phyloP scores from a whole-genome alignment of 2,329 filamentous ascomycete genomes.

The Mycogone perniciosa region DNA sequence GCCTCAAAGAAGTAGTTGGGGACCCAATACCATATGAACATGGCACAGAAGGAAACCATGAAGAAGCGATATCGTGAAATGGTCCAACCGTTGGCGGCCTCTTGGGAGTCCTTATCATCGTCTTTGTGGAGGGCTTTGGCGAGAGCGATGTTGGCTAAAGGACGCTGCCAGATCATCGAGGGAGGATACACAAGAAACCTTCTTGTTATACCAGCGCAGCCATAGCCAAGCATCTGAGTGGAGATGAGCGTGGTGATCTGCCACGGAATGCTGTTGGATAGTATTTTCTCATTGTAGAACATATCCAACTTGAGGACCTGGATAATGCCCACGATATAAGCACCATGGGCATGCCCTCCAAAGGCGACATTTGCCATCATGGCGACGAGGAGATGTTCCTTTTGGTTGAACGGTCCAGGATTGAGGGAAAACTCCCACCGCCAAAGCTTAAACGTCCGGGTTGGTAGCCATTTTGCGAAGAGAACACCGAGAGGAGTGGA shows the following conservation, averaged over 20 bases:
- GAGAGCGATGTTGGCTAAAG: conserved; percentile 40
- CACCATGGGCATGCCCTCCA: conserved; percentile 35
- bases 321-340: conserved; percentile 40
- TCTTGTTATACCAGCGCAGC: conserved; percentile 41
- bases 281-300: conserved; percentile 37
- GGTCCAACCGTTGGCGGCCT: conserved; percentile 19
- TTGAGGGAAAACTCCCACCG: conserved; percentile 31
- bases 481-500: conserved; percentile 32
- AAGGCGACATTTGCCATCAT: conserved; percentile 50
- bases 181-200: conserved; percentile 44
- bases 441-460: conserved; percentile 3
- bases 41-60: conserved; percentile 32
- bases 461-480: conserved; percentile 22
- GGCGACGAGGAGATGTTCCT: conserved; percentile 49
- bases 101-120: conserved; percentile 16
- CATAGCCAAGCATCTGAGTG: conserved; percentile 47
- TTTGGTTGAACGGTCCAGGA: conserved; percentile 45
- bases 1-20: conserved; percentile 44
- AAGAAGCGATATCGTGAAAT: conserved; percentile 36
- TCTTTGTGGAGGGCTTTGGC: conserved; percentile 22
- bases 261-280: conserved; percentile 33
- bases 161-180: conserved; percentile 45
- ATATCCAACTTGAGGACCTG: conserved; percentile 38
- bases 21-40: conserved; percentile 48
- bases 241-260: conserved; percentile 40